A percentile compares a stretch with the other conserved stretches of the same genome.
These are phyloP conservation scores for Iberis amara DNA, from an alignment of 441 rosid genomes.

Conservation along the genomic window DNA sequence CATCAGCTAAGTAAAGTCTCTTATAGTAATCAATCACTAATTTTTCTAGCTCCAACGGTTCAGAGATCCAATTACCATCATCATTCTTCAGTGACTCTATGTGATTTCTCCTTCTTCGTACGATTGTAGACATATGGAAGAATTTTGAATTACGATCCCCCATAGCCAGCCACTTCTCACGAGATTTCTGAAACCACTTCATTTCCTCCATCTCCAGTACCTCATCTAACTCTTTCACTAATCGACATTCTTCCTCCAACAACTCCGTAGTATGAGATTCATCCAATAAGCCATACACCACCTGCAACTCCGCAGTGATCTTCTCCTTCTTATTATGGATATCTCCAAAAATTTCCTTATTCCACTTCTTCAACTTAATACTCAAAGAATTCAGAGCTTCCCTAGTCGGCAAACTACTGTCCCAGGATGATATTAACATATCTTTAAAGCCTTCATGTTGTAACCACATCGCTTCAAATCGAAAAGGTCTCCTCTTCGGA, in stretches of 20 bases:
- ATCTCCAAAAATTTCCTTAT: background rate
- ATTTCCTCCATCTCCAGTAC: background rate
- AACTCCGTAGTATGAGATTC: background rate
- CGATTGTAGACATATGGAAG: background rate
- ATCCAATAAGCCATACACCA: background rate
- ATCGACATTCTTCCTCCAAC: accelerated
- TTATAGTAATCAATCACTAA: too few relatives aligned
- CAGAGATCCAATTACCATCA: background rate
- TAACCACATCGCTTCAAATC: background rate
- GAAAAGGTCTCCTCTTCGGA: background rate
- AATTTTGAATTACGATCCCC: background rate
- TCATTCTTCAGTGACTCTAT: background rate
- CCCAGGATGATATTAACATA: accelerated
- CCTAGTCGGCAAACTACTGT: accelerated
- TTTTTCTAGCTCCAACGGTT: background rate
- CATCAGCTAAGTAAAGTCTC: too few relatives aligned
- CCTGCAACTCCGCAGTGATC: too few relatives aligned
- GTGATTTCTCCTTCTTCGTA: background rate
- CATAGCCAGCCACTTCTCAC: background rate
- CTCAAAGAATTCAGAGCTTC: background rate
- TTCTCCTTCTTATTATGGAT: too few relatives aligned
- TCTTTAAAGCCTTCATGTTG: background rate
- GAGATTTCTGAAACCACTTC: background rate
- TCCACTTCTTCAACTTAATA: background rate
- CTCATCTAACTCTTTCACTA: background rate